These are phyloP conservation scores for Heracleum sosnowskyi DNA, from an alignment of 129 eudicot genomes.

Conservation along the genomic window DNA sequence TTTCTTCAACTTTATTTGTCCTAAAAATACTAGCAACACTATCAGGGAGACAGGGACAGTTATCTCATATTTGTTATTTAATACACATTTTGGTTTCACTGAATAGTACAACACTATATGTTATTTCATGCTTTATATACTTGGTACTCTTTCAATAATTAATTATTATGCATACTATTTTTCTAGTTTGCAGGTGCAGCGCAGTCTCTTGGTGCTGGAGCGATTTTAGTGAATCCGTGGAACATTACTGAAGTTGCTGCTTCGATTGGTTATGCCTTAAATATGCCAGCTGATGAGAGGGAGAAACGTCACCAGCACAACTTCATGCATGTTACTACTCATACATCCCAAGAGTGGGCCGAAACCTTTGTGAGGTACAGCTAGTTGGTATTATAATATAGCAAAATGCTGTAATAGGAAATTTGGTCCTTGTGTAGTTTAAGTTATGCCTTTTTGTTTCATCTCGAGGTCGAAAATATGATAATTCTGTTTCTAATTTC, in stretches of 20 bases:
- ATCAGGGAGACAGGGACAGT: not conserved
- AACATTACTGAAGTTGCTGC: conserved; percentile 73
- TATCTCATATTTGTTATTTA: not conserved
- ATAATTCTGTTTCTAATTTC: not conserved
- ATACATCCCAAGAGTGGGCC: conserved; percentile 94
- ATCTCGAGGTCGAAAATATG: not conserved
- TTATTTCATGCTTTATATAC: not conserved
- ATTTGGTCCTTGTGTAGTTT: not conserved
- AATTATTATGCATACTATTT: not conserved
- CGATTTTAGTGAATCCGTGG: conserved; percentile 83
- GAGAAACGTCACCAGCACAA: conserved; percentile 74
- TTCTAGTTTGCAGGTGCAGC: conserved; percentile 93
- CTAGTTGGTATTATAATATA: not conserved
- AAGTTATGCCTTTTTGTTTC: not conserved
- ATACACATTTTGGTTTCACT: not conserved
- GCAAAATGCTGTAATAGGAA: not conserved
- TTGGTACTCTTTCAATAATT: not conserved
- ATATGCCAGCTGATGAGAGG: conserved; percentile 79
- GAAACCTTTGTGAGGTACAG: conserved; percentile 74
- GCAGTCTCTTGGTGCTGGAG: conserved; percentile 94
- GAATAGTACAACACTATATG: not conserved
- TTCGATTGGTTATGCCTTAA: conserved; percentile 63
- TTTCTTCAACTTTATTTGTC: not conserved
- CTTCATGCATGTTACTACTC: conserved; percentile 71
- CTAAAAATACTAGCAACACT: not conserved